Base-by-base conservation (phyloP, 2,329 filamentous ascomycete genomes). In the Diplodia sapinea region DNA sequence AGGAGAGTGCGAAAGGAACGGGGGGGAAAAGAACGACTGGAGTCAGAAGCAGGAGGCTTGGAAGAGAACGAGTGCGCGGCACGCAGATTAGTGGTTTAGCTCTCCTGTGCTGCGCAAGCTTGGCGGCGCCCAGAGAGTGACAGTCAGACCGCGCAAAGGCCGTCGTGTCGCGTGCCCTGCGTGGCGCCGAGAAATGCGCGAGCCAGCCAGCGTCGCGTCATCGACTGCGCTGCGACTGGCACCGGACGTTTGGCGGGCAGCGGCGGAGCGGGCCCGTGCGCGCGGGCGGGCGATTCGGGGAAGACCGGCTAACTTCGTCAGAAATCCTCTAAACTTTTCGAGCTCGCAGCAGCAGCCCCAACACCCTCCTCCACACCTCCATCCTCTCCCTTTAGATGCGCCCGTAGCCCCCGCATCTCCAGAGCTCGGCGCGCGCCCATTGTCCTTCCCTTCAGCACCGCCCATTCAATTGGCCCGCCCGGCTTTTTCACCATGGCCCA, bases 311-410 rank as follows among this genome's bases (percentile, higher is more conserved):
- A 63, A 38, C 43, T 38, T 63, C 47, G 59, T 63, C 59, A 65
- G 64, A 66, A 47, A 56, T 59, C 54, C 55, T 66, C 55, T 51
- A 57, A 66, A 66, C 64, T 66, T 66, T 66, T 66, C 55, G 64
- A 66, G 55, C 64, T 66, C 51, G 29, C 57, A 49, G 56, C 36
- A 49, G 38, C 47, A 36, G 8, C 31, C 65, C 49, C 26, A 38
- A 52, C 47, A 50, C 51, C 57, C 26, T 47, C 51, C 50, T 64
- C 57, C 57, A 29, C 59, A 56, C 66, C 61, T 43, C 65, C 65
- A 36, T 38, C 57, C 74, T 76, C 76, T 73, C 73, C 72, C 73
- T 75, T 76, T 74, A 76, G 57, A 68, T 68, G 66, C 29, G 26
- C 66, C 66, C 50, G 20, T 62, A 26, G 29, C 56, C 36, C 38